Evolutionary conservation across 1,284 basidiomycete genomes (phyloP).

Genomic region (Cystobasidium sp.): DNA sequence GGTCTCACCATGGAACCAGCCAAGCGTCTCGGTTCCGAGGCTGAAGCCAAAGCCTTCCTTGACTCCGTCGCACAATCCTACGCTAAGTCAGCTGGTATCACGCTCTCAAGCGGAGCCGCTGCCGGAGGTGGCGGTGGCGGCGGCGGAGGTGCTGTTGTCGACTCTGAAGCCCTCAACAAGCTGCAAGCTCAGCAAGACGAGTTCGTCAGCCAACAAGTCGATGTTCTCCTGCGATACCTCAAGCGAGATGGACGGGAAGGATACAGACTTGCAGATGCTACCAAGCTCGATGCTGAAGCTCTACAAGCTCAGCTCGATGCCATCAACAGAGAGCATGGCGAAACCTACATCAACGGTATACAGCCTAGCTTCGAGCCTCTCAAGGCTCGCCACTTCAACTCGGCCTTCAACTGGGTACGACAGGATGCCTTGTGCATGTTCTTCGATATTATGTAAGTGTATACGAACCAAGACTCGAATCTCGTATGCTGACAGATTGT

Average conservation of each 20-base stretch:
- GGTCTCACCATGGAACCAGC: conserved; percentile 90
- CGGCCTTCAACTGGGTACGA: conserved; percentile 98
- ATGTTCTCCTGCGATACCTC: conserved; percentile 94
- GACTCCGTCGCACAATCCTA: conserved; percentile 83
- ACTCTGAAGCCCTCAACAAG: conserved; percentile 95
- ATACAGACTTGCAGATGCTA: conserved; percentile 82
- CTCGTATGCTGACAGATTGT: background rate
- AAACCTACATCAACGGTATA: conserved; percentile 90
- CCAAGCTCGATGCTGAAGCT: conserved; percentile 72
- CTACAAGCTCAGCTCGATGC: conserved; percentile 87
- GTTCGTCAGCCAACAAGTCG: conserved; percentile 90
- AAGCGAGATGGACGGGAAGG: conserved; percentile 89
- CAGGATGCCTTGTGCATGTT: conserved; percentile 87
- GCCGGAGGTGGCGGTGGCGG: conserved; percentile 58
- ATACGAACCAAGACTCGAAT: background rate
- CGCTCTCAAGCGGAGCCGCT: conserved; percentile 70
- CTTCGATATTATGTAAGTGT: conserved; percentile 80
- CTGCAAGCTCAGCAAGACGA: conserved; percentile 92
- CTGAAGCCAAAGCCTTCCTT: conserved; percentile 91
- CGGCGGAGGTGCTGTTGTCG: conserved; percentile 52
- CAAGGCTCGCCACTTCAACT: conserved; percentile 97
- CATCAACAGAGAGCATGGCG: conserved; percentile 87
- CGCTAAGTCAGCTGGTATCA: conserved; percentile 83
- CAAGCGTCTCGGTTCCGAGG: conserved; percentile 89
- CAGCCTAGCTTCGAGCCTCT: conserved; percentile 89